A percentile compares a stretch with the other conserved stretches of the same genome.
Conservation (phyloP, 164 flowering plant species). For the Chimonanthus praecox region DNA sequence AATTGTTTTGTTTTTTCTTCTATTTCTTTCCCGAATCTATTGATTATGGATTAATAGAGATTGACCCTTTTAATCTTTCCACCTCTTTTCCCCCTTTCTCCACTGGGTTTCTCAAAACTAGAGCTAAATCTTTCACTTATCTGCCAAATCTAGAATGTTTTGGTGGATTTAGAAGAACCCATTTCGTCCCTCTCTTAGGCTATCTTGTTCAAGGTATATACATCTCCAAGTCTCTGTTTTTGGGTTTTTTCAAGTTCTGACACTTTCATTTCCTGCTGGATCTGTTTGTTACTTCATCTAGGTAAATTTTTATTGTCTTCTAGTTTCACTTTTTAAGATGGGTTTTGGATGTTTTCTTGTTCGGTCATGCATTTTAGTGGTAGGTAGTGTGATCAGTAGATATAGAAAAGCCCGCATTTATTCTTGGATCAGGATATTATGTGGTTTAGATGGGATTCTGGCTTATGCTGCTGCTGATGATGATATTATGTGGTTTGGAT, state of each 20-base stretch:
- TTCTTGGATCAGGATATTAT: neutral
- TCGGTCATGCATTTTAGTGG: neutral
- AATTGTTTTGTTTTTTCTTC: neutral
- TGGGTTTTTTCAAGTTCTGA: neutral
- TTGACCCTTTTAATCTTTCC: neutral
- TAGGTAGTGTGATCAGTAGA: neutral
- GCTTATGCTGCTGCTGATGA: too few species aligned
- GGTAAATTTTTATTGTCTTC: neutral
- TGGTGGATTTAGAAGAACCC: slow-evolving; percentile 3
- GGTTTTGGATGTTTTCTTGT: neutral
- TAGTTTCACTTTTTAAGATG: neutral
- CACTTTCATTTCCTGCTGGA: neutral
- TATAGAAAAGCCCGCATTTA: neutral
- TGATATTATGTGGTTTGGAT: too few species aligned
- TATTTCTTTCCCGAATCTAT: neutral
- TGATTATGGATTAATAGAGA: neutral
- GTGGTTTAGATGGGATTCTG: neutral
- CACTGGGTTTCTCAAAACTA: neutral
- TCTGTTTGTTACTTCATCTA: neutral
- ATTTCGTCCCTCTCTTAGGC: neutral
- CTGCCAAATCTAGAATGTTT: slow-evolving; percentile 1
- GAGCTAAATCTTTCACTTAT: neutral
- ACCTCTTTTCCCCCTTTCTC: slow-evolving; percentile 1
- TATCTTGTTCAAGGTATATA: neutral
- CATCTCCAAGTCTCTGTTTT: neutral